Evolutionary conservation across 2,329 filamentous ascomycete species (phyloP), one percentile per base, ranked within the genome.

Genomic region (Fusarium musae): DNA sequence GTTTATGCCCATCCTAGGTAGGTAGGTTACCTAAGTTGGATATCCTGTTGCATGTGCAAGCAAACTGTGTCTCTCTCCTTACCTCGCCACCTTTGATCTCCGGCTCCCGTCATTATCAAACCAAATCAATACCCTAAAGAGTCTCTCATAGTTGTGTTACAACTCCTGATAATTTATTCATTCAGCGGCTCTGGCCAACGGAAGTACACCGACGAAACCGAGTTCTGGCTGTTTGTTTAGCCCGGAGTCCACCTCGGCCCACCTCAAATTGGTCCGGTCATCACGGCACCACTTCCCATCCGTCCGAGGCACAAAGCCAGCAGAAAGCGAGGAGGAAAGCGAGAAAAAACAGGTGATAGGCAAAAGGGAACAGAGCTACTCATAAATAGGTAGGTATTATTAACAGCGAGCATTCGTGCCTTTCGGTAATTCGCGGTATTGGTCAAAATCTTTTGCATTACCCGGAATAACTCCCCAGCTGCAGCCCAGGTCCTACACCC

Each of bases 211-310:
- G 67, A 72, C 59, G 44, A 72, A 32, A 46, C 52, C 63, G 40
- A 69, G 67, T 60, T 72, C 34, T 73, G 46, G 54, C 66, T 61
- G 54, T 49, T 67, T 67, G 34, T 58, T 66, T 72, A 59, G 67
- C 62, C 59, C 63, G 44, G 59, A 74, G 72, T 60, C 71, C 72
- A 74, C 72, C 71, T 74, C 71, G 71, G 72, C 71, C 72, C 67
- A 74, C 72, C 57, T 60, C 63, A 64, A 56, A 57, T 49, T 59
- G 57, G 46, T 42, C 50, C 50, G 66, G 66, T 66, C 66, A 66
- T 59, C 58, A 70, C 66, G 66, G 71, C 62, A 40, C 70, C 71
- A 74, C 70, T 66, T 70, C 65, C 70, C 70, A 69, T 73, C 70
- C 57, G 70, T 56, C 70, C 70, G 70, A 73, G 70, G 70, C 70